phyloP scores from a whole-genome alignment of 768 basidiomycete species.

The Hericium alpestre region DNA sequence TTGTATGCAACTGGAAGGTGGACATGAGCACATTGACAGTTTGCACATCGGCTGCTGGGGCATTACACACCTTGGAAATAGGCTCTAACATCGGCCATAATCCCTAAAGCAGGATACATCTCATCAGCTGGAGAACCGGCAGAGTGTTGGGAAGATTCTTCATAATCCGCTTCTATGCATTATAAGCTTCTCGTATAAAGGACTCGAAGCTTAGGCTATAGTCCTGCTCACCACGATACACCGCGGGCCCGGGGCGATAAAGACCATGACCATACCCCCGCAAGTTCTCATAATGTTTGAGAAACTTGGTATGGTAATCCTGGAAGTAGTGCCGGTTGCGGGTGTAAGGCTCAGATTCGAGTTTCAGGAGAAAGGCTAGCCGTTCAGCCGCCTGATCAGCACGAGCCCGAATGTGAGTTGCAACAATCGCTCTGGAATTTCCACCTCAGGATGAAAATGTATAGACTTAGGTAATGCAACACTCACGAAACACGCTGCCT shows the following conservation, averaged over 20 bases:
- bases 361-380: background rate
- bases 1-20: conserved; percentile 39
- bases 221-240: no score
- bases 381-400: conserved; percentile 14
- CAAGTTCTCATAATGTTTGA: conserved; percentile 33
- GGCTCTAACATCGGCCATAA: conserved; percentile 61
- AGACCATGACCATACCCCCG: no score
- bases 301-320: conserved; percentile 33
- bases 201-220: no score
- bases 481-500: conserved; percentile 38
- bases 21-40: background rate
- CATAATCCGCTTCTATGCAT: no score
- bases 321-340: conserved; percentile 13
- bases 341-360: conserved; percentile 10
- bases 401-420: conserved; percentile 39
- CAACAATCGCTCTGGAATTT: conserved; percentile 33
- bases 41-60: no score
- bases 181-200: no score
- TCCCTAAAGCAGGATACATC: conserved; percentile 42
- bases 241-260: no score
- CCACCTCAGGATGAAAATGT: background rate
- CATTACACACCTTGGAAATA: conserved; percentile 78
- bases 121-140: conserved; percentile 33
- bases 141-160: no score
- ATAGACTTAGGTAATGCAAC: no score